Evolutionary conservation across 306 rosid genomes (phyloP), one percentile per base, ranked within the genome.

Genomic region (Gleditsia sinensis): DNA sequence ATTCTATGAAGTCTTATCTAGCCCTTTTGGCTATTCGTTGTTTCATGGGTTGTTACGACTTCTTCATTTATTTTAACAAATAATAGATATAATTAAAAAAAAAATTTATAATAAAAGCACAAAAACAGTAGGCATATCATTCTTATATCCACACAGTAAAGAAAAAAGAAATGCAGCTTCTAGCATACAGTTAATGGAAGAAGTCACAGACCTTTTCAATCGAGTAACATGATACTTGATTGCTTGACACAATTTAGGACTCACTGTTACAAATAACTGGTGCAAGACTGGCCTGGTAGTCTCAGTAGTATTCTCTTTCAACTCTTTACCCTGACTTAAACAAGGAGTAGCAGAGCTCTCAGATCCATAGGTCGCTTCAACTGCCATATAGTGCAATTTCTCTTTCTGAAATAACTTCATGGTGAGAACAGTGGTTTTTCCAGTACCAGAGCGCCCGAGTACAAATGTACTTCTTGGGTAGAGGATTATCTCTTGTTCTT

Each of bases 381-480:
- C 33, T 17, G 84, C 86, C 67, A 36, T 45, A 13, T 83, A 86
- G 80, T 82, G 80, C 69, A 49, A 30, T 28, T 67, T 69, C 65
- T 92, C 98, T 37, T 84, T 90, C 54, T 86, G 86, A 74, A 81
- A 83, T 54, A 92, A 68, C 77, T 92, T 92, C 94, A 82, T 85
- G 1, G 97, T 92, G 82, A 92, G 67, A 48, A 92, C 88, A 27
- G 96, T 92, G 14, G 98, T 92, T 83, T 92, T 92, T 23, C 98
- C 98, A 0, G 98, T 92, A 34, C 98, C 98, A n/a, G 96, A 92
- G 11, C 94, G 87, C 32, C 98, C 98, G 27, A 88, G 75, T 10
- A 92, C 78, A 76, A 92, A 92, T 9, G 85, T 72, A 61, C 98
- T 92, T 82, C 34, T 77, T 9, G 62, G 56, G 56, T 75, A 86